Evolutionary conservation across 495 filamentous ascomycete genomes (phyloP).

Genomic region (Penicillium antarcticum): DNA sequence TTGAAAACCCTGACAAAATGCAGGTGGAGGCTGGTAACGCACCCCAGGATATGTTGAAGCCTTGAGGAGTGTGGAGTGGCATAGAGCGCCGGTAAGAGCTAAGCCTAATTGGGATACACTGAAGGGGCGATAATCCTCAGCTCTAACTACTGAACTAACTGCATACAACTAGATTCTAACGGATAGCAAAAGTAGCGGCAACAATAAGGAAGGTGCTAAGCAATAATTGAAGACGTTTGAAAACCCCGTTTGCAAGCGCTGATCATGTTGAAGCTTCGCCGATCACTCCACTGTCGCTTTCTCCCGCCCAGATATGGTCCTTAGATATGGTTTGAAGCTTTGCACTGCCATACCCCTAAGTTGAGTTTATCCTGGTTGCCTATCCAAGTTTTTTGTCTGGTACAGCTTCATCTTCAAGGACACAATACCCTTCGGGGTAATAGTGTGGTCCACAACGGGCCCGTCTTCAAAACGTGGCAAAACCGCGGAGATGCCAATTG

Average conservation of each 20-base stretch:
- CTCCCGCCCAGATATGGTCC: background rate
- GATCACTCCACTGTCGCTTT: slow-evolving; percentile 13
- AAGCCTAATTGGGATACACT: no score
- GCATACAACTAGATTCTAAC: no score
- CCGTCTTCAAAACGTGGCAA: slow-evolving; percentile 21
- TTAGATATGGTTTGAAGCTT: no score
- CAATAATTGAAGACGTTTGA: background rate
- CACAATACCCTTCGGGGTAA: background rate
- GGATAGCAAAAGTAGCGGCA: background rate
- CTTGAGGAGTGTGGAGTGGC: no score
- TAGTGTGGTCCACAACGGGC: slow-evolving; percentile 11
- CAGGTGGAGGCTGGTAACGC: no score
- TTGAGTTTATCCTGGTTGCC: background rate
- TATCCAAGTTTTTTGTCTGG: background rate
- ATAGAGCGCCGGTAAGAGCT: no score
- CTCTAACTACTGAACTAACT: no score
- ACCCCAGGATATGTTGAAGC: no score
- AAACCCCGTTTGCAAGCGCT: slow-evolving; percentile 4
- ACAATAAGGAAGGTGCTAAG: background rate
- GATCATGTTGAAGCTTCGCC: slow-evolving; percentile 12
- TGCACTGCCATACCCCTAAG: no score
- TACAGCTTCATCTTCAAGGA: background rate
- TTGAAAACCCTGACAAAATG: no score
- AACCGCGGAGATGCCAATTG: slow-evolving; percentile 11
- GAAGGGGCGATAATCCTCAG: no score